phyloP scores from a whole-genome alignment of 108 stramenopile species.

The Discostella pseudostelligera region DNA sequence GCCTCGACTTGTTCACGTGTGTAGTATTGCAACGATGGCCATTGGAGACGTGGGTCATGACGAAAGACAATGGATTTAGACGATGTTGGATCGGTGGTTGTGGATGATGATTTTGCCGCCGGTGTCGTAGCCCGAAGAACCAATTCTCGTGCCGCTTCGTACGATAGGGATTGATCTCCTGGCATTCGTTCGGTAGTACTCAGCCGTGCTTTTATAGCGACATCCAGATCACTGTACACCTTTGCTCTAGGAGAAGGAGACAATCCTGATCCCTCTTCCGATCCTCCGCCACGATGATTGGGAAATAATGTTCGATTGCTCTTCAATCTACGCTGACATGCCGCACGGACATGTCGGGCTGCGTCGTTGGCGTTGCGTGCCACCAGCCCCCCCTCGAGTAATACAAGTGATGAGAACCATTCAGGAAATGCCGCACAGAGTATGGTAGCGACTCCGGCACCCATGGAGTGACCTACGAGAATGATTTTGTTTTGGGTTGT shows the following conservation, averaged over 20 bases:
- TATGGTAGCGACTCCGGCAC: constrained; percentile 54
- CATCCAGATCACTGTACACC: constrained; percentile 40
- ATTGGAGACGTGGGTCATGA: constrained; percentile 77
- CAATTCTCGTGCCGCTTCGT: constrained; percentile 63
- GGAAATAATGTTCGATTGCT: constrained; percentile 45
- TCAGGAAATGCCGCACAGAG: constrained; percentile 70
- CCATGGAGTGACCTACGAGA: constrained; percentile 74
- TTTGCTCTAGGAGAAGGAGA: neutral
- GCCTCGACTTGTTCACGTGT: constrained; percentile 67
- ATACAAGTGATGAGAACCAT: constrained; percentile 46
- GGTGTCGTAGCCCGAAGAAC: constrained; percentile 57
- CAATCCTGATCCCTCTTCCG: neutral
- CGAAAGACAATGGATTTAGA: constrained; percentile 52
- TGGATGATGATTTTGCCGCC: too few species aligned
- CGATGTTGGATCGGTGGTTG: neutral
- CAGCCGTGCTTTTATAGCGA: constrained; percentile 54
- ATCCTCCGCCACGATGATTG: neutral
- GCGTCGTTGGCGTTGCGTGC: constrained; percentile 46
- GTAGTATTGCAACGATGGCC: constrained; percentile 71
- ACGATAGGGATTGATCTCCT: constrained; percentile 73
- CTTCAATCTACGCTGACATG: constrained; percentile 31
- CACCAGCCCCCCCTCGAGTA: constrained; percentile 74
- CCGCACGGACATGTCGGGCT: constrained; percentile 49
- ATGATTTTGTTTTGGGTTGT: constrained; percentile 42
- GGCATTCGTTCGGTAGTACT: constrained; percentile 67